Percentiles rank a stretch among this genome's conserved stretches.
Conservation (phyloP, 495 filamentous ascomycete species). For the Penicilliopsis zonata region DNA sequence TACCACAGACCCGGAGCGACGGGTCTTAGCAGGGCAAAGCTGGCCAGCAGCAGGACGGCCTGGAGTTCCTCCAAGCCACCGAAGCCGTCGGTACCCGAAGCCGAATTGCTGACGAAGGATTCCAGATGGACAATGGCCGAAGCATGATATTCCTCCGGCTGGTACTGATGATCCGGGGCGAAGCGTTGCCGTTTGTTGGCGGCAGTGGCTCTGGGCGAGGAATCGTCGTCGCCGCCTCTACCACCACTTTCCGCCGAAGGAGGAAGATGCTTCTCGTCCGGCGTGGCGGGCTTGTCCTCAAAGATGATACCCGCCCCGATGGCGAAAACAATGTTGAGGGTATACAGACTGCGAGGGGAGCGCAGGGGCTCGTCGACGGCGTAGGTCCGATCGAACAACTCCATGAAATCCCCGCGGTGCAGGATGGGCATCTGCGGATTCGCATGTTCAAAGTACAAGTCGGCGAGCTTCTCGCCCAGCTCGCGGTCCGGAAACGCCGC, state of each 20-base stretch:
- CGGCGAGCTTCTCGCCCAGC: slow-evolving; percentile 57
- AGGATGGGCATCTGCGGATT: slow-evolving; percentile 93
- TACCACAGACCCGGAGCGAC: slow-evolving; percentile 95
- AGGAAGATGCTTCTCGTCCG: slow-evolving; percentile 27
- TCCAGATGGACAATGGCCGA: slow-evolving; percentile 87
- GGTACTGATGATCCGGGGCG: slow-evolving; percentile 60
- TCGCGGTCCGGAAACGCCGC: slow-evolving; percentile 73
- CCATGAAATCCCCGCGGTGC: slow-evolving; percentile 77
- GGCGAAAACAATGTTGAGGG: slow-evolving; percentile 95
- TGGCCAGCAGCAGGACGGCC: slow-evolving; percentile 78
- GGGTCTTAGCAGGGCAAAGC: slow-evolving; percentile 80
- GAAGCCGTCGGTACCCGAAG: slow-evolving; percentile 46
- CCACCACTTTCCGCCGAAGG: too few species aligned
- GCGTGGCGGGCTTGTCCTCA: slow-evolving; percentile 40
- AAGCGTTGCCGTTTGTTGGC: too few species aligned
- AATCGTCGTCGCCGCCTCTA: too few species aligned
- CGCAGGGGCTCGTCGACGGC: slow-evolving; percentile 52
- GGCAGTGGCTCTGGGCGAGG: too few species aligned
- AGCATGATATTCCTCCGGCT: slow-evolving; percentile 93
- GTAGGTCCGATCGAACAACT: slow-evolving; percentile 72
- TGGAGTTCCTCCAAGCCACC: slow-evolving; percentile 87
- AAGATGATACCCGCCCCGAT: slow-evolving; percentile 91
- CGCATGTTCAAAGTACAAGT: slow-evolving; percentile 87
- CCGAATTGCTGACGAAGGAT: slow-evolving; percentile 66
- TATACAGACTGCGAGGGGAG: slow-evolving; percentile 74